phyloP scores from a whole-genome alignment of 345 rosid genomes.

The Tarenaya hassleriana region DNA sequence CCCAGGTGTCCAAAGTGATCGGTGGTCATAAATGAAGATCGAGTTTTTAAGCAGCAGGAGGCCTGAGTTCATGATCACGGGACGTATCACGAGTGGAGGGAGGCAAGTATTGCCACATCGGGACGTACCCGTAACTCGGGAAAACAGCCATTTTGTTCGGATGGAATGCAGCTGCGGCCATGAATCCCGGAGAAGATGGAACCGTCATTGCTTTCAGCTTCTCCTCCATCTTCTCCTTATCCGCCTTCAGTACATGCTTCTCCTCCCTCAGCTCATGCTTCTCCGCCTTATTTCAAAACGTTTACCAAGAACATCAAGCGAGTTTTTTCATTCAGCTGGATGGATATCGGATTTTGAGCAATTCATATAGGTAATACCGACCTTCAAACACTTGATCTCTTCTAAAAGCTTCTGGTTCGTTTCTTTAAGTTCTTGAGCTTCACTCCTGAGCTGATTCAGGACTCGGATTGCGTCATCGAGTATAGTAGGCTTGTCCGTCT shows the following conservation, averaged over 20 bases:
- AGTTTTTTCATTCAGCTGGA: slow-evolving; percentile 4
- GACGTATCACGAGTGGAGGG: slow-evolving; percentile 75
- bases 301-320: slow-evolving; percentile 8
- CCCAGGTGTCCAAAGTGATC: not conserved
- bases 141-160: slow-evolving; percentile 58
- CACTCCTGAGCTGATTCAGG: slow-evolving; percentile 69
- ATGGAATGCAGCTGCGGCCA: slow-evolving; percentile 52
- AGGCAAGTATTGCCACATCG: slow-evolving; percentile 95
- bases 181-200: slow-evolving; percentile 52
- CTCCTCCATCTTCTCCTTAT: slow-evolving; percentile 71
- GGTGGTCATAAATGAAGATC: not conserved
- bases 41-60: slow-evolving; percentile 87
- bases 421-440: slow-evolving; percentile 70
- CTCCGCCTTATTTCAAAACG: slow-evolving; percentile 49
- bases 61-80: slow-evolving; percentile 85
- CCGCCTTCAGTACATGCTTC: slow-evolving; percentile 63
- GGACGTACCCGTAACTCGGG: slow-evolving; percentile 61
- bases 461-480: slow-evolving; percentile 77
- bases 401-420: slow-evolving; percentile 70
- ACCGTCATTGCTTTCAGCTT: slow-evolving; percentile 54
- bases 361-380: too few relatives aligned
- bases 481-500: slow-evolving; percentile 80
- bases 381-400: slow-evolving; percentile 81
- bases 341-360: too few relatives aligned
- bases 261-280: slow-evolving; percentile 85